These are phyloP conservation scores for Colletotrichum tanaceti DNA, from an alignment of 2,329 filamentous ascomycete genomes.

Conservation along the genomic window DNA sequence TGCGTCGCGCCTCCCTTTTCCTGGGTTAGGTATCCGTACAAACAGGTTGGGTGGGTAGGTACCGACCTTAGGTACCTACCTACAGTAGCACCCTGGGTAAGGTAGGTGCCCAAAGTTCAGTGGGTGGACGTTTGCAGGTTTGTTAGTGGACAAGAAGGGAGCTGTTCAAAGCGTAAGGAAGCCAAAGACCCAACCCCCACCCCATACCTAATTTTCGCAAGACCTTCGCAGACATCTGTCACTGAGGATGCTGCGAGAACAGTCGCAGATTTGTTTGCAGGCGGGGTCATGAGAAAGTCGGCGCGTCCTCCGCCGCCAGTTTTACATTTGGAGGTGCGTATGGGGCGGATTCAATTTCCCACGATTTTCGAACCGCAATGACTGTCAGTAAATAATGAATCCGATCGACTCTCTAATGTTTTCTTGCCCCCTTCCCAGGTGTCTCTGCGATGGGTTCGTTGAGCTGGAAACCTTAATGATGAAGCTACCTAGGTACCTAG, in stretches of 20 bases:
- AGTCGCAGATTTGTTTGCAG: neutral
- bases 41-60: too few species aligned
- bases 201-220: neutral
- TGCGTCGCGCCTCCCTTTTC: slow-evolving; percentile 20
- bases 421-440: too few species aligned
- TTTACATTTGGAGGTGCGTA: too few species aligned
- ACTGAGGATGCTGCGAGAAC: neutral
- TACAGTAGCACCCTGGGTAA: too few species aligned
- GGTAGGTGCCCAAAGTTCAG: neutral
- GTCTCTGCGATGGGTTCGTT: neutral
- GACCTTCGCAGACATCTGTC: neutral
- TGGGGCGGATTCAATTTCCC: too few species aligned
- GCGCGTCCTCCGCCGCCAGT: too few species aligned
- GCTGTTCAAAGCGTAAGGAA: slow-evolving; percentile 23
- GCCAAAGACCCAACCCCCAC: slow-evolving; percentile 10
- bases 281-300: neutral
- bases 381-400: neutral
- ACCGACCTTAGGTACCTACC: too few species aligned
- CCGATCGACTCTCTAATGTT: neutral
- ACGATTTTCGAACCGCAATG: neutral
- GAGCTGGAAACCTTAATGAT: neutral
- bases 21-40: too few species aligned
- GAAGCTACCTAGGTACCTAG: neutral
- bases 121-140: neutral
- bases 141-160: neutral